These are phyloP conservation scores for barley (Hordeum vulgare) DNA, from an alignment of 176 grass and related monocot genomes.

Conservation along the genomic window MorexV3_pseudomolecules_assembly NC_058522.1:18639365-18639864, in stretches of 20 bases:
- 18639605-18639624: neutral
- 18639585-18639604: neutral
- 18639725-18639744: neutral
- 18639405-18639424: neutral
- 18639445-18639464: neutral
- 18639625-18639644: neutral
- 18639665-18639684: neutral
- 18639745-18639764: neutral
- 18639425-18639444: neutral
- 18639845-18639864: no score
- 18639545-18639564: neutral
- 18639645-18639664: neutral
- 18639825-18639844: no score
- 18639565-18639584: neutral
- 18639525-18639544: neutral
- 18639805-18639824: no score
- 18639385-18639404: neutral
- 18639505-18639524: neutral
- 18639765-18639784: conserved; percentile 32
- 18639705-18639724: conserved; percentile 29
- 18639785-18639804: no score
- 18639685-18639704: conserved; percentile 13
- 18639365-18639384: neutral
- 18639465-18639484: neutral
- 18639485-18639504: neutral